phyloP scores from a whole-genome alignment of 2,329 filamentous ascomycete genomes.

The Clathrospora elynae region DNA sequence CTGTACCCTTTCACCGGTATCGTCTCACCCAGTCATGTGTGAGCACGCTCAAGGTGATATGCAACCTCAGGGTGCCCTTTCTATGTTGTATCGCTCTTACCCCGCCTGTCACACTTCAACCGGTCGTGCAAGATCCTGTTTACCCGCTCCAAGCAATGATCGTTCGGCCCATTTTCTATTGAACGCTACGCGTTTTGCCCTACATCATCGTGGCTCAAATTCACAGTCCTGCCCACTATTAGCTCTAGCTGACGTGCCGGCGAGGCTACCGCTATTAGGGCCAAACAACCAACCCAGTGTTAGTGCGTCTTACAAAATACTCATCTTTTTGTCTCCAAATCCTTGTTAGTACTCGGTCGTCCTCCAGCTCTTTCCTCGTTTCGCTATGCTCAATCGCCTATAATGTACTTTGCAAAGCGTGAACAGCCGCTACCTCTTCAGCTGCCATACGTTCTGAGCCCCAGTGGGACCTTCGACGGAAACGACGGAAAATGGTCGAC shows the following conservation, averaged over 20 bases:
- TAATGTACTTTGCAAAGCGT: constrained; percentile 33
- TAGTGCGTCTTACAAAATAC: constrained; percentile 20
- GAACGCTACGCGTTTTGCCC: constrained; percentile 17
- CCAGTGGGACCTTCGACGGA: constrained; percentile 42
- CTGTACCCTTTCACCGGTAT: constrained; percentile 27
- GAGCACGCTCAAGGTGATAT: constrained; percentile 18
- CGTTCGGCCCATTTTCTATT: constrained; percentile 14
- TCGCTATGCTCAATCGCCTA: constrained; percentile 21
- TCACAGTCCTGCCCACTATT: constrained; percentile 12
- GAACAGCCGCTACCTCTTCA: constrained; percentile 22
- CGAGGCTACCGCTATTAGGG: constrained; percentile 24
- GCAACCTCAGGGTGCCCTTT: constrained; percentile 18
- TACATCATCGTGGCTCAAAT: constrained; percentile 16
- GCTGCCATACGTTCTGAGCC: constrained; percentile 21
- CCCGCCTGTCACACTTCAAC: constrained; percentile 23
- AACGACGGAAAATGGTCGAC: constrained; percentile 52
- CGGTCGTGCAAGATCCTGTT: constrained; percentile 14
- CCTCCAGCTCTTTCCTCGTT: constrained; percentile 6
- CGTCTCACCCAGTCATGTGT: constrained; percentile 22
- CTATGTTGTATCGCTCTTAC: constrained; percentile 19
- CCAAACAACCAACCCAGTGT: constrained; percentile 17
- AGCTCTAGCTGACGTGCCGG: constrained; percentile 22
- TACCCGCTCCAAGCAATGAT: constrained; percentile 14
- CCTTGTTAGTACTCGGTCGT: constrained; percentile 18
- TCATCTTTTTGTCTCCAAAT: constrained; percentile 17